These are phyloP conservation scores for Epichloe sibirici DNA, from an alignment of 2,329 filamentous ascomycete genomes.

Conservation along the genomic window DNA sequence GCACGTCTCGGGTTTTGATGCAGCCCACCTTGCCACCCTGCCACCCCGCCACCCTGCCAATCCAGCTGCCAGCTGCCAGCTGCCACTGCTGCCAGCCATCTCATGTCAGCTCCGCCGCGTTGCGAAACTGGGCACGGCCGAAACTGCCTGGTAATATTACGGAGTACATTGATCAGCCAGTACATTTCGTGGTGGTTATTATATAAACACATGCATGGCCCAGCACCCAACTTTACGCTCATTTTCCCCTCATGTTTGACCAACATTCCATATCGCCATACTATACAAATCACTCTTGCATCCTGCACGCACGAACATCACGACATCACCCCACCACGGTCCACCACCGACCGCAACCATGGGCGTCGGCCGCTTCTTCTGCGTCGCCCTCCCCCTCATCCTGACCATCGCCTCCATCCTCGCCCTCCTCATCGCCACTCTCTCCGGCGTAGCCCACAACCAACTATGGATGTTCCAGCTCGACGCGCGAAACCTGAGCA, in stretches of 20 bases:
- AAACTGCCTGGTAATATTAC: no score
- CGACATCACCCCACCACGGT: not conserved
- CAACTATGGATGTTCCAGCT: conserved; percentile 46
- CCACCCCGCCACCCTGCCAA: not conserved
- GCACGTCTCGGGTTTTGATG: not conserved
- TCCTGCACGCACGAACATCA: not conserved
- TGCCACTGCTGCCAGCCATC: not conserved
- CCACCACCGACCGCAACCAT: conserved; percentile 23
- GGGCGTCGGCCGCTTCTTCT: conserved; percentile 66
- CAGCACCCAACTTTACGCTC: not conserved
- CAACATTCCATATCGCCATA: not conserved
- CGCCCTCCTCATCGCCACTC: conserved; percentile 47
- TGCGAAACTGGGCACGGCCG: no score
- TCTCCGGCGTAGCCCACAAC: conserved; percentile 44
- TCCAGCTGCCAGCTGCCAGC: not conserved
- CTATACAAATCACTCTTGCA: no score
- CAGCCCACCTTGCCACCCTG: not conserved
- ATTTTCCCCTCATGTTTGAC: not conserved
- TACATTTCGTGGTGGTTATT: not conserved
- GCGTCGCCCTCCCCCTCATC: conserved; percentile 76
- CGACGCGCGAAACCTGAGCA: conserved; percentile 46
- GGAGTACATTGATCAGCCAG: not conserved
- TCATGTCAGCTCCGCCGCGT: not conserved
- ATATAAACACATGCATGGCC: not conserved
- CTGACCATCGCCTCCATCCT: conserved; percentile 69